Conservation (phyloP, 139 green algal genomes). For the Chlorella sp. region DNA sequence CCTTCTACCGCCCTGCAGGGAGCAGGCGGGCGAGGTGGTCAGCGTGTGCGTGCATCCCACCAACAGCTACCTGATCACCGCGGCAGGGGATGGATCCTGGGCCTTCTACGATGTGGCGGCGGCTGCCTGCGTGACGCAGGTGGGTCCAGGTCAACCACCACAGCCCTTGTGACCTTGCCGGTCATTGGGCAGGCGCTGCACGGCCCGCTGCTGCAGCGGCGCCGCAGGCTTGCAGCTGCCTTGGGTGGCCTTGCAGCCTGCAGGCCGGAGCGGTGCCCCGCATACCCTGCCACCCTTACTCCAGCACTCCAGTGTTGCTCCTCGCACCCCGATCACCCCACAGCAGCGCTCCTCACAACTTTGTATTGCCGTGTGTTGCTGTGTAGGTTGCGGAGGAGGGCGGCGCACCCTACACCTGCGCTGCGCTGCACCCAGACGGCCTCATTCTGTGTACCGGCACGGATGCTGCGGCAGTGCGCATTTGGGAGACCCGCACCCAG, state of each 20-base stretch:
- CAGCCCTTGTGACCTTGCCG: too few species aligned
- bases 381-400: slow-evolving; percentile 36
- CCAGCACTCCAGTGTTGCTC: background rate
- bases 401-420: slow-evolving; percentile 51
- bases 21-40: slow-evolving; percentile 51
- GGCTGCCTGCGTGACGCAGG: slow-evolving; percentile 77
- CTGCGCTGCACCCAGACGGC: slow-evolving; percentile 87
- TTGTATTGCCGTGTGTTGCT: background rate
- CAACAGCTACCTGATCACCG: slow-evolving; percentile 87
- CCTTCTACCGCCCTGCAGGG: background rate
- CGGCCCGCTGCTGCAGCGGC: too few species aligned
- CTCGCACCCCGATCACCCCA: too few species aligned
- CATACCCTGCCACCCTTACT: background rate
- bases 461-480: slow-evolving; percentile 65
- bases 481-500: slow-evolving; percentile 92
- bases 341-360: too few species aligned
- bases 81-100: slow-evolving; percentile 84
- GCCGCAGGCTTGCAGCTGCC: too few species aligned
- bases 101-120: slow-evolving; percentile 83
- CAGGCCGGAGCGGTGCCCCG: too few species aligned
- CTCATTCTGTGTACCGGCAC: slow-evolving; percentile 89
- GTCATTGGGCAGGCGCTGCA: background rate
- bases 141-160: too few species aligned
- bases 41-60: slow-evolving; percentile 81
- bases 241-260: too few species aligned